These are phyloP conservation scores for Paratinospora sagittata DNA, from an alignment of 164 flowering plant genomes.

Conservation along the genomic window DNA sequence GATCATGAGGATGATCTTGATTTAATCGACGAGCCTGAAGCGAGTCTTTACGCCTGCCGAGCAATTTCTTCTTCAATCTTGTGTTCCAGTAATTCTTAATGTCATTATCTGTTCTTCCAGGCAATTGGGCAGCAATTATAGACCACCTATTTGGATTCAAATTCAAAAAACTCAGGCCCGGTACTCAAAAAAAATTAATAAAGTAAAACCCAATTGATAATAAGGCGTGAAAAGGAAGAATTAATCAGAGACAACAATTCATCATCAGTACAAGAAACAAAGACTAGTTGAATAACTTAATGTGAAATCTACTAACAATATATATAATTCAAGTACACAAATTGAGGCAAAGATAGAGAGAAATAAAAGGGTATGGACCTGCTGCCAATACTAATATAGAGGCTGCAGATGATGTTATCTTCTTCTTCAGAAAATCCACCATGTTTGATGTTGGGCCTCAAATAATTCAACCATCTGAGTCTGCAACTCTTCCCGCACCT, in stretches of 20 bases:
- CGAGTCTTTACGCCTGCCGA: constrained; percentile 64
- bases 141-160: no score
- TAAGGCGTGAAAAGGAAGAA: background rate
- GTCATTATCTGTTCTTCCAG: constrained; percentile 96
- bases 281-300: no score
- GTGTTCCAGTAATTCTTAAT: constrained; percentile 99
- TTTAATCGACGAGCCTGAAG: constrained; percentile 15
- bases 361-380: constrained; percentile 36
- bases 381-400: constrained; percentile 88
- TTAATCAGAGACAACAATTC: background rate
- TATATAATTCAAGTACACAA: background rate
- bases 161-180: no score
- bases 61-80: constrained; percentile 76
- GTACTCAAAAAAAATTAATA: background rate
- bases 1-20: constrained; percentile 16
- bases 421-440: constrained; percentile 93
- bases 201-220: background rate
- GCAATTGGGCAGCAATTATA: constrained; percentile 89
- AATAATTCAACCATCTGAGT: constrained; percentile 80
- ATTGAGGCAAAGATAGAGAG: background rate
- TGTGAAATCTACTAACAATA: background rate
- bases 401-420: constrained; percentile 77
- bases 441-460: constrained; percentile 85
- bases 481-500: constrained; percentile 92
- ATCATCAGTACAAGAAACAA: background rate